A percentile compares a stretch with the other conserved stretches of the same genome.
Conservation (phyloP, 495 filamentous ascomycete genomes). For the Neurospora sp. region DNA sequence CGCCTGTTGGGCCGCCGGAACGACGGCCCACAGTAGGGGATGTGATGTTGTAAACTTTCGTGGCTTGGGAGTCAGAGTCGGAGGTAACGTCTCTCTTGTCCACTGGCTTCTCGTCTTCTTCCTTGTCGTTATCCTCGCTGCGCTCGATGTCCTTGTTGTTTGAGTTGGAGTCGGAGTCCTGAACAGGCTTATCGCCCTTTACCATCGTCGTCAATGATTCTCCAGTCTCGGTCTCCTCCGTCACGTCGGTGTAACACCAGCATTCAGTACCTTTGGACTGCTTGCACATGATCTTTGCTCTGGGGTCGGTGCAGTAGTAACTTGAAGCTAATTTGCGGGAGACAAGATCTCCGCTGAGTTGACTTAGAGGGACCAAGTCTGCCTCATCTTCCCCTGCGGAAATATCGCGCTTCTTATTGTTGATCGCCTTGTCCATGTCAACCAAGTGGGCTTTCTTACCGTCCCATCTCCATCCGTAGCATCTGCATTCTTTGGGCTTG, state of each 20-base stretch:
- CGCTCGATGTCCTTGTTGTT: background rate
- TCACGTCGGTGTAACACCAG: background rate
- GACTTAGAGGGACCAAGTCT: background rate
- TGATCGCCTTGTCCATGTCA: background rate
- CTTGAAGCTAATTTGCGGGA: background rate
- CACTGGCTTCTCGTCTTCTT: background rate
- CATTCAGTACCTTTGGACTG: background rate
- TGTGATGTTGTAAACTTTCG: no score
- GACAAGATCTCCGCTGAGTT: background rate
- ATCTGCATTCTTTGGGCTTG: no score
- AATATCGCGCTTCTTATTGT: background rate
- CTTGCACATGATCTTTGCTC: background rate
- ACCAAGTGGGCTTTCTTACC: no score
- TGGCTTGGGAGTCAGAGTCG: background rate
- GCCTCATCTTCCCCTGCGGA: background rate
- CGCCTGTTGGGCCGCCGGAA: no score
- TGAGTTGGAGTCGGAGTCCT: background rate
- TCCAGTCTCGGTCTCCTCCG: background rate
- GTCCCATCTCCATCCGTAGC: no score
- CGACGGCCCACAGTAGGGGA: no score
- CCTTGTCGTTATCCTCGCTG: background rate
- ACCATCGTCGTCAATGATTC: background rate
- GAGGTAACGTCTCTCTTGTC: background rate
- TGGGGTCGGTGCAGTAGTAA: background rate
- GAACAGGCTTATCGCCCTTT: background rate